phyloP scores from a whole-genome alignment of 2,329 filamentous ascomycete species.

The Cyanodermella asteris region DNA sequence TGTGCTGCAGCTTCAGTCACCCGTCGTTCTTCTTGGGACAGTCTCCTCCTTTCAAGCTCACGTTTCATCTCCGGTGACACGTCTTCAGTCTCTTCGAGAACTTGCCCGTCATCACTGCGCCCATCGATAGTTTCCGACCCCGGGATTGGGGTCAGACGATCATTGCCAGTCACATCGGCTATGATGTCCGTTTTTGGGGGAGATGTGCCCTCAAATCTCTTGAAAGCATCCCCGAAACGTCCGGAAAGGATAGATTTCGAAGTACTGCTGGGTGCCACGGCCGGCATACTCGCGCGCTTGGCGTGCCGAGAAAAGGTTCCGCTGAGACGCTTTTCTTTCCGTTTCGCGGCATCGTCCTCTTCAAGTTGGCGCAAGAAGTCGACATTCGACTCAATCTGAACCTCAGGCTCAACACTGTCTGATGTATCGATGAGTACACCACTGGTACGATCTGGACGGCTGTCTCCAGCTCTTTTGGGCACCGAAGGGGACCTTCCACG shows the following conservation, averaged over 20 bases:
- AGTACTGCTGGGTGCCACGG: conserved; percentile 45
- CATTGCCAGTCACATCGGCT: conserved; percentile 21
- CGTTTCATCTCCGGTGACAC: conserved; percentile 72
- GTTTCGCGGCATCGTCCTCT: conserved; percentile 32
- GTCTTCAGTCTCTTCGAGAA: conserved; percentile 44
- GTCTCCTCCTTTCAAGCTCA: conserved; percentile 61
- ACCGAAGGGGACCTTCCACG: conserved; percentile 43
- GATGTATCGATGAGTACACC: no score
- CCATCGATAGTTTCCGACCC: conserved; percentile 54
- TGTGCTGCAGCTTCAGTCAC: conserved; percentile 78
- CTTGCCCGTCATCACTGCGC: conserved; percentile 43
- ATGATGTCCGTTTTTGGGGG: no score
- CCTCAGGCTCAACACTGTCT: conserved; percentile 31
- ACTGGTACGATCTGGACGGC: no score
- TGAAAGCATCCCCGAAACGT: conserved; percentile 84
- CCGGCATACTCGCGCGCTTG: conserved; percentile 53
- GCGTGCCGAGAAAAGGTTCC: conserved; percentile 38
- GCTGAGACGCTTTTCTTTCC: conserved; percentile 32
- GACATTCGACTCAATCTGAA: conserved; percentile 54
- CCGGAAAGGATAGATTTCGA: conserved; percentile 60
- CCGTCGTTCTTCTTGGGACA: conserved; percentile 72
- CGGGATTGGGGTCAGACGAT: conserved; percentile 44
- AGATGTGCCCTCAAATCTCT: conserved; percentile 47
- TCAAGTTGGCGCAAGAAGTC: conserved; percentile 66
- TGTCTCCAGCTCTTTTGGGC: conserved; percentile 17